Base-by-base conservation (phyloP, 2,329 filamentous ascomycete genomes). In the Cercospora nicotianae region DNA sequence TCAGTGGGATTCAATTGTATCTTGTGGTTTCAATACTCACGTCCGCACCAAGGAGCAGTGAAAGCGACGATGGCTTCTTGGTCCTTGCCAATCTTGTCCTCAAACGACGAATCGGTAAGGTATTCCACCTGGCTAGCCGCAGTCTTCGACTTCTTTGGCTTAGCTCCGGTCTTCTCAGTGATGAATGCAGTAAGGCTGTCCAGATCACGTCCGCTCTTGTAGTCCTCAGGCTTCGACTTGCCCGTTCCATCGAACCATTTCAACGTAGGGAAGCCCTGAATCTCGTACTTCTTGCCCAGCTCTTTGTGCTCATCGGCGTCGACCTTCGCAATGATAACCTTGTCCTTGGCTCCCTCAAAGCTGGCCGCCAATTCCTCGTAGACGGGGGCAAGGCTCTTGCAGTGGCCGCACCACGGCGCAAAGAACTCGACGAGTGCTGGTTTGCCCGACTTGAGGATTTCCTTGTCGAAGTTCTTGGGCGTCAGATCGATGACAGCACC, bases 191-290 rank as follows among this genome's bases (percentile, higher is more conserved):
- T 86, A 81, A 99, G 83, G 79, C 90, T 92, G 75, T 98, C 95
- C 28, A 99, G 79, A 79, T 97, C 94, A 66, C 95, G 88, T 33
- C 92, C 93, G 68, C 92, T 90, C 69, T 87, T 91, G 84, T 98
- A 99, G 70, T 97, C 93, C 71, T 86, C 83, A 0, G 94, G 94
- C 77, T 87, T 90, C 30, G 48, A 64, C 68, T 93, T 89, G 79
- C 90, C 94, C 87, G 96, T 96, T 74, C 95, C 95, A 81, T 98
- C 94, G 77, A 99, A 99, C 87, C 88, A 99, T 83, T 99, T 99
- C 77, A 99, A 83, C 0, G 95, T 99, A 20, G 95, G 95, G 85
- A 98, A 99, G 20, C 96, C 96, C 81, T 95, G 90, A 60, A 99
- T 87, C 53, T 91, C 92, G 77, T 94, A 98, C 72, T 89, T 87